phyloP scores from a whole-genome alignment of 202 grass and related monocot species.

The Carex arenaria region DNA sequence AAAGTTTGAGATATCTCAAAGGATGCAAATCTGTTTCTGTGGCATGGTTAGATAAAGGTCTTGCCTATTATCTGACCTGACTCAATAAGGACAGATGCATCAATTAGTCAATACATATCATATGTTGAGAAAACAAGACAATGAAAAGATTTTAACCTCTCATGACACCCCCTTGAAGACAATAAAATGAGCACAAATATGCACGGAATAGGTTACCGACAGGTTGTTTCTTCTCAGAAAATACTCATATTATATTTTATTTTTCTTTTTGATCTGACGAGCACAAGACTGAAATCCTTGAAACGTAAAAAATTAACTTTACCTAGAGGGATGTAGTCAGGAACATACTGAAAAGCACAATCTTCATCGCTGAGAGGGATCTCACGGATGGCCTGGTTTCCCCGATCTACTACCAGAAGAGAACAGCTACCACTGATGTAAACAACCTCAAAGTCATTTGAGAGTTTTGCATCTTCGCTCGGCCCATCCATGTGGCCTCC shows the following conservation, averaged over 20 bases:
- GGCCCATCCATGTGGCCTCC: conserved; percentile 79
- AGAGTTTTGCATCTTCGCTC: conserved; percentile 89
- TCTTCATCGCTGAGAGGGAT: conserved; percentile 87
- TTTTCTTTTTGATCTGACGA: background rate
- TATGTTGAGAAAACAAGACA: background rate
- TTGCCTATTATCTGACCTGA: background rate
- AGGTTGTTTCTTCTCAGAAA: background rate
- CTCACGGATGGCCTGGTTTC: conserved; percentile 88
- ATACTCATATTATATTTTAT: background rate
- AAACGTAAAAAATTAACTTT: background rate
- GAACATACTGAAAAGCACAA: conserved; percentile 78
- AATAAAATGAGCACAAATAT: background rate
- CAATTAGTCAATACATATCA: background rate
- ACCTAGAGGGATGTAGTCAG: conserved; percentile 75
- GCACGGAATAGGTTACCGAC: background rate
- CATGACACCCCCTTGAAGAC: conserved; percentile 17
- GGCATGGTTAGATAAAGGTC: background rate
- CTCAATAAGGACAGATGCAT: background rate
- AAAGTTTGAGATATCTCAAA: too few species aligned
- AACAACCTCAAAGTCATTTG: conserved; percentile 92
- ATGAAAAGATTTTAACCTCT: background rate
- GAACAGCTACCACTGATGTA: conserved; percentile 92
- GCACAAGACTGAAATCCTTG: background rate
- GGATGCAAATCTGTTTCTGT: background rate
- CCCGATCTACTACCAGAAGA: conserved; percentile 90